A percentile compares a stretch with the other conserved stretches of the same genome.
These are phyloP conservation scores for Cytospora mali DNA, from an alignment of 2,329 filamentous ascomycete species.

Conservation along the genomic window DNA sequence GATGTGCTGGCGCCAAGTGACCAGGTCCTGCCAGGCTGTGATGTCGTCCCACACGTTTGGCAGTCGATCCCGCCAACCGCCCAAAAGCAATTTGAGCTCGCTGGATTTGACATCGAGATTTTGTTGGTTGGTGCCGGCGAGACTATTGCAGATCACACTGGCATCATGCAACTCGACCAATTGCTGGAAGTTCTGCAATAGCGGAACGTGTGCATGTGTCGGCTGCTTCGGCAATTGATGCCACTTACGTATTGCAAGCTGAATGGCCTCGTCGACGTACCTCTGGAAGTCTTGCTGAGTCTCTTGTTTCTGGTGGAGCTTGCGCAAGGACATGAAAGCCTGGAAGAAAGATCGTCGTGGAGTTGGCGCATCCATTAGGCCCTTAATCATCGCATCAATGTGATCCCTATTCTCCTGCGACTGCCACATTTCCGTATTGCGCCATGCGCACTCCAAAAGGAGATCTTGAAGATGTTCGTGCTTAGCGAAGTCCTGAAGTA, in stretches of 20 bases:
- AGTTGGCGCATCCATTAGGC: slow-evolving; percentile 95
- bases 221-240: slow-evolving; percentile 93
- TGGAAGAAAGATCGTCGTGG: slow-evolving; percentile 95
- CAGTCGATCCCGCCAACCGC: slow-evolving; percentile 91
- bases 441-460: slow-evolving; percentile 92
- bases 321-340: slow-evolving; percentile 94
- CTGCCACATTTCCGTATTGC: slow-evolving; percentile 93
- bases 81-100: slow-evolving; percentile 90
- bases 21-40: slow-evolving; percentile 97
- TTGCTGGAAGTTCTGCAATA: slow-evolving; percentile 97
- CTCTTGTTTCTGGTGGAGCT: slow-evolving; percentile 89
- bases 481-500: slow-evolving; percentile 95
- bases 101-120: slow-evolving; percentile 95
- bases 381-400: slow-evolving; percentile 91
- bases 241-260: slow-evolving; percentile 97
- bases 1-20: slow-evolving; percentile 99
- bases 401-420: slow-evolving; percentile 83
- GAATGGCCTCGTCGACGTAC: slow-evolving; percentile 94
- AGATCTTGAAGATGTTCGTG: slow-evolving; percentile 99
- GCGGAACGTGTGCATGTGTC: slow-evolving; percentile 91
- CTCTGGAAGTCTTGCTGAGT: slow-evolving; percentile 78
- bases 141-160: slow-evolving; percentile 90
- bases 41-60: slow-evolving; percentile 99
- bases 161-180: slow-evolving; percentile 97
- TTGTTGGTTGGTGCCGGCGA: slow-evolving; percentile 77